These are phyloP conservation scores for Trichoderma erinaceum DNA, from an alignment of 495 filamentous ascomycete species.

Conservation along the genomic window DNA sequence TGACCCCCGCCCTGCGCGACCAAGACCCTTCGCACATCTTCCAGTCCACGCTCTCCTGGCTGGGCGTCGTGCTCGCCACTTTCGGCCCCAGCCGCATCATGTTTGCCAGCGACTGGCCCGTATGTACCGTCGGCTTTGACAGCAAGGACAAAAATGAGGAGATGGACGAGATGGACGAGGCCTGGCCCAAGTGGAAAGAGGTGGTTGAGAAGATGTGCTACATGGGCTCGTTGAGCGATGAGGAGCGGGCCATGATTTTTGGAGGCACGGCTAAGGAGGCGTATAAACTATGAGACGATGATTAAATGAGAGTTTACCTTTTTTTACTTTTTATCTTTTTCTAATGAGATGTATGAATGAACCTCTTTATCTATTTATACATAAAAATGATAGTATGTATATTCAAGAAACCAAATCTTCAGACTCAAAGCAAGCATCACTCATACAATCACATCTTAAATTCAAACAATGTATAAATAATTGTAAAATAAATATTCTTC, in stretches of 20 bases:
- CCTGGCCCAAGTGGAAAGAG: constrained; percentile 51
- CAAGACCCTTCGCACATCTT: constrained; percentile 42
- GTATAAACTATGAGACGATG: constrained; percentile 38
- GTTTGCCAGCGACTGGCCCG: constrained; percentile 89
- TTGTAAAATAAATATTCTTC: too few species aligned
- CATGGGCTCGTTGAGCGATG: constrained; percentile 47
- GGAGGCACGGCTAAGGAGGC: constrained; percentile 58
- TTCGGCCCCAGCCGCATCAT: constrained; percentile 70
- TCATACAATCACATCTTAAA: too few species aligned
- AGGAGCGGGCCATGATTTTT: constrained; percentile 61
- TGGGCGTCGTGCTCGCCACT: constrained; percentile 56
- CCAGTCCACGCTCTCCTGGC: constrained; percentile 52
- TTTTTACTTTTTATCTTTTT: too few species aligned
- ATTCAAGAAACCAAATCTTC: too few species aligned
- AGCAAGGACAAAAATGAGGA: constrained; percentile 20
- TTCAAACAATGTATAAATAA: too few species aligned
- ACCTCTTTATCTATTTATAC: too few species aligned
- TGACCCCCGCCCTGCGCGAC: constrained; percentile 42
- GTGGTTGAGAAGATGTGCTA: constrained; percentile 56
- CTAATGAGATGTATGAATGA: too few species aligned
- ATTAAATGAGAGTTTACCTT: too few species aligned
- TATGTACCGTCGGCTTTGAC: constrained; percentile 65
- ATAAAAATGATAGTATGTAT: too few species aligned
- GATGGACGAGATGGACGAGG: constrained; percentile 24
- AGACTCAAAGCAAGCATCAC: too few species aligned